Conservation (phyloP, 805 yeast species). For the Candida qinlingensis region DNA sequence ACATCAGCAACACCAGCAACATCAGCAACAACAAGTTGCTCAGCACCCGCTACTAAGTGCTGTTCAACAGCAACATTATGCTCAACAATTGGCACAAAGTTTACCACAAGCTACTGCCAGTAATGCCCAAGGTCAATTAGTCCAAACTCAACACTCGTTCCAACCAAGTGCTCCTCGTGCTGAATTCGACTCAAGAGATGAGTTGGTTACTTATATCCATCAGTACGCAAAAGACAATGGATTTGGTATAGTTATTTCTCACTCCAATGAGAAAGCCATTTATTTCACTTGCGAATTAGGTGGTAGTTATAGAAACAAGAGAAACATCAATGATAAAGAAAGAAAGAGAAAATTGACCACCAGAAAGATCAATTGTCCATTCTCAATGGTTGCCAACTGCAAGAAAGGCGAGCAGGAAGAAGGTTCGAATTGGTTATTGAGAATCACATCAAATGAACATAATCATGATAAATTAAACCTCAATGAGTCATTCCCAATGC, state of each 20-base stretch:
- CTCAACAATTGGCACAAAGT: conserved; percentile 20
- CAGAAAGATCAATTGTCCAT: conserved; percentile 27
- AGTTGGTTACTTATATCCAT: conserved; percentile 23
- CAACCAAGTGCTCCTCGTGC: conserved; percentile 21
- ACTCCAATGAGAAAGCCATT: conserved; percentile 27
- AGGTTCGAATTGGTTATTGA: conserved; percentile 22
- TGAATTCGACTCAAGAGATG: conserved; percentile 22
- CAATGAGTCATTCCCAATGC: conserved; percentile 26
- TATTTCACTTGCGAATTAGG: conserved; percentile 28
- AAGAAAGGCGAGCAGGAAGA: conserved; percentile 25
- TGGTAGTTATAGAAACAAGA: conserved; percentile 26
- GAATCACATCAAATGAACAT: conserved; percentile 25
- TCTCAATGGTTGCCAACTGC: conserved; percentile 28
- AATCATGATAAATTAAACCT: conserved; percentile 26
- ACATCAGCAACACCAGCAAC: conserved; percentile 18
- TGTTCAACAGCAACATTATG: conserved; percentile 14
- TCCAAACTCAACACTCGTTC: conserved; percentile 10
- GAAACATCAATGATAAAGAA: conserved; percentile 27
- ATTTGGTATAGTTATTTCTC: conserved; percentile 28
- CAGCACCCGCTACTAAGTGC: conserved; percentile 2
- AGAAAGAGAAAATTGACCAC: conserved; percentile 27
- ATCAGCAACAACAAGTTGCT: conserved; percentile 9
- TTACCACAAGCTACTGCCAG: conserved; percentile 15
- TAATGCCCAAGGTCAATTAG: conserved; percentile 1
- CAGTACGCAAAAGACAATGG: conserved; percentile 27